Conservation (phyloP, 2,329 filamentous ascomycete species). For the Botrytis fragariae region DNA sequence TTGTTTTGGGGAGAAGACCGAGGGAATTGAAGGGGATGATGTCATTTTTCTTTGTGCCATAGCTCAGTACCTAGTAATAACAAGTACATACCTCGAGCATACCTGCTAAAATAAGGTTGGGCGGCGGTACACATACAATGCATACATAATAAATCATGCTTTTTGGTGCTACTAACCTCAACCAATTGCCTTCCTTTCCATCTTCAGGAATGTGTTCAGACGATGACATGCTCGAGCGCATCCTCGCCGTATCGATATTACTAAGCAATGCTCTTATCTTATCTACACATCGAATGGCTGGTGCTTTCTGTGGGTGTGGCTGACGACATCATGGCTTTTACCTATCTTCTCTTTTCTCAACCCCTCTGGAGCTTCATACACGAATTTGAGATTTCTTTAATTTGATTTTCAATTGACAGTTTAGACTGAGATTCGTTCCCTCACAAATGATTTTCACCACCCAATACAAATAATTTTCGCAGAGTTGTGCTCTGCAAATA, state of each 20-base stretch:
- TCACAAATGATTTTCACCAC: not conserved
- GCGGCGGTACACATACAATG: not conserved
- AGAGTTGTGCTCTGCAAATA: not conserved
- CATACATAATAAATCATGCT: not conserved
- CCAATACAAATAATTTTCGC: not conserved
- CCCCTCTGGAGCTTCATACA: not conserved
- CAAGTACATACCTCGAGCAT: not conserved
- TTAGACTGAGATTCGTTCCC: too few species aligned
- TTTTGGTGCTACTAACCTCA: not conserved
- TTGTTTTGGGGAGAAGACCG: not conserved
- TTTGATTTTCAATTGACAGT: not conserved
- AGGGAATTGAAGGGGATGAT: not conserved
- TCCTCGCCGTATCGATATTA: not conserved
- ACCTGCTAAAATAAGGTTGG: not conserved
- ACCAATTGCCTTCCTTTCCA: not conserved
- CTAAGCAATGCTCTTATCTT: constrained; percentile 8
- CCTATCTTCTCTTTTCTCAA: not conserved
- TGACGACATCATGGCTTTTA: not conserved
- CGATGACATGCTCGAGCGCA: not conserved
- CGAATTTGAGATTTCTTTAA: not conserved
- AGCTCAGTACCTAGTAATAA: not conserved
- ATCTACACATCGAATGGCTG: not conserved
- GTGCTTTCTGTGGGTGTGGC: not conserved
- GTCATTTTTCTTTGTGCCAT: constrained; percentile 6
- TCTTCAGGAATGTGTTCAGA: not conserved